These are phyloP conservation scores for Lepidium campestre DNA, from an alignment of 441 rosid species.

Conservation along the genomic window DNA sequence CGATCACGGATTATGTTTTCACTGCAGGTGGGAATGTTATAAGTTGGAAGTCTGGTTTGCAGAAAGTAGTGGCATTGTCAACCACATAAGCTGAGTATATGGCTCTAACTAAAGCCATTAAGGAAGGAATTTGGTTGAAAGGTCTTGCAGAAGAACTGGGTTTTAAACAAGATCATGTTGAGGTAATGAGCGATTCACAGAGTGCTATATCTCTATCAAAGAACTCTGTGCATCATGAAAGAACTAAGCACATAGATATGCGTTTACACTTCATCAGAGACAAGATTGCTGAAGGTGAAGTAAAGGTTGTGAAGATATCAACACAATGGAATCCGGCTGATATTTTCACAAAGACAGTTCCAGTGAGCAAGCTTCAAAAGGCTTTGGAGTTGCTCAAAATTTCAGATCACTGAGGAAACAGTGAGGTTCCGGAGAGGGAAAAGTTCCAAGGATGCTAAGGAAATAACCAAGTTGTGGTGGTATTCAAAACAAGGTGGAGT, in stretches of 20 bases:
- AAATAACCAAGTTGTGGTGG: background rate
- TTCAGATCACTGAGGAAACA: background rate
- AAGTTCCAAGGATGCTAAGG: background rate
- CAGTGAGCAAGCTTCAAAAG: background rate
- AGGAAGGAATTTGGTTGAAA: too few relatives aligned
- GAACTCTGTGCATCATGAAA: background rate
- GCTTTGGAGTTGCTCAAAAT: background rate
- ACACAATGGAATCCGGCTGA: background rate
- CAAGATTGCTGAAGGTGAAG: background rate
- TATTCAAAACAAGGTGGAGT: background rate
- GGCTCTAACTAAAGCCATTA: too few relatives aligned
- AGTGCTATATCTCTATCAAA: background rate
- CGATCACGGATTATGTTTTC: too few relatives aligned
- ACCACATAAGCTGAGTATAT: too few relatives aligned
- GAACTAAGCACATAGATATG: background rate
- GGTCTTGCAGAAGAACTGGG: background rate
- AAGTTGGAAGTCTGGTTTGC: too few relatives aligned
- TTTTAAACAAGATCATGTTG: background rate
- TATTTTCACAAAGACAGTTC: background rate
- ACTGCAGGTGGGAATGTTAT: too few relatives aligned
- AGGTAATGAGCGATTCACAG: background rate
- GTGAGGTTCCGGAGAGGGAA: background rate
- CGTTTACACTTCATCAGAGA: background rate
- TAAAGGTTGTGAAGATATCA: background rate
- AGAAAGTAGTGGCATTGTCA: too few relatives aligned